These are phyloP conservation scores for Tolypocladium paradoxum DNA, from an alignment of 2,329 filamentous ascomycete species.

Conservation along the genomic window DNA sequence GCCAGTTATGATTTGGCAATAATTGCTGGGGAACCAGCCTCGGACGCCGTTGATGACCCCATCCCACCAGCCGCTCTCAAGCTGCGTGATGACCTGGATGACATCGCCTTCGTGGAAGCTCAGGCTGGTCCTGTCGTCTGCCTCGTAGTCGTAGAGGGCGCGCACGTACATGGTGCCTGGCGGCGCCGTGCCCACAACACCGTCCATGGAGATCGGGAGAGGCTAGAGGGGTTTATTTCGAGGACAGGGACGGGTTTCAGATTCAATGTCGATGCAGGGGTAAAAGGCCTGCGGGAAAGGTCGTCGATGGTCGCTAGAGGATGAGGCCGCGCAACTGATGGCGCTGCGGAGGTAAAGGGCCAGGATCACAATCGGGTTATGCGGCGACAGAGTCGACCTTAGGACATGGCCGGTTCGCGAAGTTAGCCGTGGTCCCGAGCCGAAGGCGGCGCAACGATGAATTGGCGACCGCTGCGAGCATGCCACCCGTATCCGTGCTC, in stretches of 20 bases:
- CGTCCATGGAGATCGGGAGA: slow-evolving; percentile 39
- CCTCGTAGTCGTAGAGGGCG: slow-evolving; percentile 94
- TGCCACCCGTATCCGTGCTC: slow-evolving; percentile 6
- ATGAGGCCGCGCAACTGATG: not conserved
- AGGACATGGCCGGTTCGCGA: slow-evolving; percentile 21
- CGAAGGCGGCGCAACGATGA: slow-evolving; percentile 11
- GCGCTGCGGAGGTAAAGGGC: not conserved
- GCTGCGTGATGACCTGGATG: slow-evolving; percentile 95
- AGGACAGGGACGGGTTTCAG: not conserved
- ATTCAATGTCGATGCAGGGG: not conserved
- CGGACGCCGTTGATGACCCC: slow-evolving; percentile 93
- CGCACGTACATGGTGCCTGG: slow-evolving; percentile 77
- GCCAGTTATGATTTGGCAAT: slow-evolving; percentile 77
- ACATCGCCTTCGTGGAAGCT: slow-evolving; percentile 96
- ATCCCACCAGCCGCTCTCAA: slow-evolving; percentile 99
- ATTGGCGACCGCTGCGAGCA: slow-evolving; percentile 7
- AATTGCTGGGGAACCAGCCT: slow-evolving; percentile 99
- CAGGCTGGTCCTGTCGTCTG: slow-evolving; percentile 90
- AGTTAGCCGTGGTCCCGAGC: slow-evolving; percentile 19
- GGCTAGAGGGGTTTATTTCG: not conserved
- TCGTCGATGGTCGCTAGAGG: slow-evolving; percentile 2
- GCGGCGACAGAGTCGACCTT: slow-evolving; percentile 20
- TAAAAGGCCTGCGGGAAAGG: not conserved
- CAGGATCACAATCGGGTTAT: slow-evolving; percentile 13
- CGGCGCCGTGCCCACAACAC: slow-evolving; percentile 47